Evolutionary conservation across 768 basidiomycete species (phyloP), one percentile per base, ranked within the genome.

Genomic region (Chalciporus pseudorubinellus): DNA sequence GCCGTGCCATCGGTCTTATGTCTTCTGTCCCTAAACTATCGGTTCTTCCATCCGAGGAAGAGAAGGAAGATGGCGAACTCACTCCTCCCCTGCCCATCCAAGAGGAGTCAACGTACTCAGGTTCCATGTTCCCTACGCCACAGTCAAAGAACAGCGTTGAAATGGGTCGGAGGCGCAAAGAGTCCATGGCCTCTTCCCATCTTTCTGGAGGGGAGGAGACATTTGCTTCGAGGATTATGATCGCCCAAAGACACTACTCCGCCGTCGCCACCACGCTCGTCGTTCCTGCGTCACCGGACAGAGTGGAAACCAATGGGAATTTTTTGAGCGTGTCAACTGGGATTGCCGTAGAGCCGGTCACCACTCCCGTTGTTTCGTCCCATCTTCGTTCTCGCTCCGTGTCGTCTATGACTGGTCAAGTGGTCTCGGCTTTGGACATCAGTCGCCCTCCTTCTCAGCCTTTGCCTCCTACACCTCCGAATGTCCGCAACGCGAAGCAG

Each of bases 381-480:
- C 86, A 87, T 61, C 76, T 85, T 50, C 84, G 85, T 29, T 75
- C 81, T 6, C 79, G 83, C 33, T 87, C 85, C 3, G 71, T 75
- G 4, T 76, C 83, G 2, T 84, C 83, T 8, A 61, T 78, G 51
- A 74, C 65, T 53, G 67, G 65, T 22, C 73, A 75, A 48, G 65
- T 64, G 49, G 73, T 72, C 43, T 71, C 73, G 12, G 67, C 72
- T 20, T 59, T 70, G 44, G 59, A 72, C 53, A 69, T 73, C 53
- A 81, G 73, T 29, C 61, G 59, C 45, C 86, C 87, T 26, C 86
- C 87, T 4, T 74, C 82, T 1, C 78, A 81, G 57, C 86, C 87
- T 10, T 76, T 88, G 29, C 86, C 87, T 11, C 86, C 87, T 2
- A 89, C 85, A n/a, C 86, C 86, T 26, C 84, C 84, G 1, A 84